Base-by-base conservation (phyloP, 768 basidiomycete species). In the Suillus weaverae region DNA sequence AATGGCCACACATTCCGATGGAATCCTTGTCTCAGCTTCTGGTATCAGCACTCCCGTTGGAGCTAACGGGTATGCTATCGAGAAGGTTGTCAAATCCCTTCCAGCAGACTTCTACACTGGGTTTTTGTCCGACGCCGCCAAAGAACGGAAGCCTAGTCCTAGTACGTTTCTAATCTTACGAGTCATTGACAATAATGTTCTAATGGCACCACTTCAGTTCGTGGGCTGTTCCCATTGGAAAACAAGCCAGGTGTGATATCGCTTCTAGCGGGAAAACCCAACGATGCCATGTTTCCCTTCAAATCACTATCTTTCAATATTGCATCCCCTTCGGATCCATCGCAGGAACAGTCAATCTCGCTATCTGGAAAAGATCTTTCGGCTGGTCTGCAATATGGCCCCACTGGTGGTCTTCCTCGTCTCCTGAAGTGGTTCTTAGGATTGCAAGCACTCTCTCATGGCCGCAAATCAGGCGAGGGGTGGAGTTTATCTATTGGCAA, bases 231-330 rank as follows among this genome's bases (percentile, higher is more conserved):
- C 64, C 93, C 89, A 0, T 81, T 95, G 33, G 97, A 98, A 76
- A 82, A 83, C 26, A 84, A 79, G 0, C 94, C 95, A 0, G 92
- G 92, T 0, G 73, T 93, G 43, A 88, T 95, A 62, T 92, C 90
- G 4, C 75, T 95, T 38, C 85, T 96, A 8, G 95, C 95, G 0
- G 97, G 97, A 33, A 95, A 96, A 76, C 97, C 97, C 7, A 96
- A 97, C 71, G 83, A 89, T 9, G 80, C 83, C n/a, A 91, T 93
- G 22, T 99, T 98, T 79, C 97, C 97, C 1, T 92, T 99, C 79
- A 87, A 88, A 2, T 88, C 89, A 0, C 79, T 99, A 69, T 88
- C 84, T 62, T 87, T 92, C 75, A 85, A 81, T 2, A 82, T 87
- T 4, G 79, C 82, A 22, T 84, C 86, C 13, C 85, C 85, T 3